Evolutionary conservation across 2,329 filamentous ascomycete genomes (phyloP).

Genomic region (Aspergillus chevalieri): DNA sequence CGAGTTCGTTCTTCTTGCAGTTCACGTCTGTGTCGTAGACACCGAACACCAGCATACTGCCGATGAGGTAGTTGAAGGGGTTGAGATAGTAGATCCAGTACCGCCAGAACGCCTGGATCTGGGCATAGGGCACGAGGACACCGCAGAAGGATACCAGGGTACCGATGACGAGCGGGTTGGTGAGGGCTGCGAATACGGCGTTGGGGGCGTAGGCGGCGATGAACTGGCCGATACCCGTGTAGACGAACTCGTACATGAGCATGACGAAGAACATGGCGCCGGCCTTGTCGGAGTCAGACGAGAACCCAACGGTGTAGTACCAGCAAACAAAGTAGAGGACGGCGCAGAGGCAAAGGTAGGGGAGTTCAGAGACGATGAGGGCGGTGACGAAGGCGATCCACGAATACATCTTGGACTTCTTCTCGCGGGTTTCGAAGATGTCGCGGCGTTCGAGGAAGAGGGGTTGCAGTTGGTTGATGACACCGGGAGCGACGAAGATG

Average conservation of each 20-base stretch:
- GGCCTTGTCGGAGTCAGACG: constrained; percentile 26
- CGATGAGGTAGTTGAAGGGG: constrained; percentile 28
- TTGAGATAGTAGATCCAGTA: constrained; percentile 29
- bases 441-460: constrained; percentile 64
- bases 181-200: constrained; percentile 64
- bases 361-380: constrained; percentile 63
- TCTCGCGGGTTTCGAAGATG: constrained; percentile 62
- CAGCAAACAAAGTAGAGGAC: constrained; percentile 65
- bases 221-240: constrained; percentile 68
- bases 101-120: constrained; percentile 26
- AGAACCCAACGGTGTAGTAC: constrained; percentile 63
- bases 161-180: constrained; percentile 65
- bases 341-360: constrained; percentile 56
- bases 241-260: constrained; percentile 66
- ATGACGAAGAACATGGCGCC: constrained; percentile 61
- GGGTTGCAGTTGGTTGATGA: constrained; percentile 51
- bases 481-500: constrained; percentile 47
- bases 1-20: constrained; percentile 21
- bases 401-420: constrained; percentile 66
- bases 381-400: constrained; percentile 69
- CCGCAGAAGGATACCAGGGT: constrained; percentile 26
- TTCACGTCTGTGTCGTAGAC: constrained; percentile 18
- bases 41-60: constrained; percentile 22
- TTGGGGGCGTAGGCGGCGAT: constrained; percentile 67
- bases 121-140: constrained; percentile 23